phyloP scores from a whole-genome alignment of 441 rosid species.

The Syzygium syzygioides region DNA sequence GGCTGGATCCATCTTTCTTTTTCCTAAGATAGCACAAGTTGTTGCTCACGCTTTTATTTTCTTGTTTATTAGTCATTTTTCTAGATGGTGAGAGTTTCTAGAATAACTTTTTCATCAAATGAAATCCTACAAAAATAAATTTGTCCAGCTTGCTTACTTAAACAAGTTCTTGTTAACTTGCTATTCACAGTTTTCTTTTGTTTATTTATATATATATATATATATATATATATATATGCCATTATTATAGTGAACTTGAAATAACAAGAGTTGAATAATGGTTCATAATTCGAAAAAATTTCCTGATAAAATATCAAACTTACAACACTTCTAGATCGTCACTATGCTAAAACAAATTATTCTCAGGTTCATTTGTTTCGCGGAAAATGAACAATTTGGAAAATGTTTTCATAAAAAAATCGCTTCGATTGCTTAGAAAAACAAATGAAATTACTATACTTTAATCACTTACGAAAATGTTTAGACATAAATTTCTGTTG shows the following conservation, averaged over 20 bases:
- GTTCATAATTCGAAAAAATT: not conserved
- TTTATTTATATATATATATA: too few relatives aligned
- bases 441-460: too few relatives aligned
- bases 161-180: not conserved
- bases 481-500: too few relatives aligned
- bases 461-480: too few relatives aligned
- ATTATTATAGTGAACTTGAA: not conserved
- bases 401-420: too few relatives aligned
- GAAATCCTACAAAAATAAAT: not conserved
- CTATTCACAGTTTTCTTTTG: not conserved
- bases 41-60: not conserved
- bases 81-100: not conserved
- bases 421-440: too few relatives aligned
- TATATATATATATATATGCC: not conserved
- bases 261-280: not conserved
- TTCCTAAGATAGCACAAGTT: not conserved
- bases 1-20: not conserved
- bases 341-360: not conserved
- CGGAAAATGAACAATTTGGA: too few relatives aligned
- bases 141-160: not conserved
- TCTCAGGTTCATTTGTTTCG: too few relatives aligned
- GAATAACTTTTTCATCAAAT: not conserved
- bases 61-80: not conserved
- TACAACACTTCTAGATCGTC: not conserved
- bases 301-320: not conserved